phyloP scores from a whole-genome alignment of 139 green algal genomes.

The Marvania coccoides region DNA sequence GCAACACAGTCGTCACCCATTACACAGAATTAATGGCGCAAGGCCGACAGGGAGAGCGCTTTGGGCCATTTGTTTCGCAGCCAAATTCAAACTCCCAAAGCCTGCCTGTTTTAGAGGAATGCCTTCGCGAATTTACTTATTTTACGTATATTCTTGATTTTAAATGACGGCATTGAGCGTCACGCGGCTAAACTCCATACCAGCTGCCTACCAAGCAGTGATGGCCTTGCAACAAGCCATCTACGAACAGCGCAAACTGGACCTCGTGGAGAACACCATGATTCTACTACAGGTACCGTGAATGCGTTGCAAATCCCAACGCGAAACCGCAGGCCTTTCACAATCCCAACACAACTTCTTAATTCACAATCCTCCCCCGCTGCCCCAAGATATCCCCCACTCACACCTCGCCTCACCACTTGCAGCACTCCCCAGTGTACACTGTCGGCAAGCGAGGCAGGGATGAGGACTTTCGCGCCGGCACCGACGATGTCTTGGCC shows the following conservation, averaged over 20 bases:
- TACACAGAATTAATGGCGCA: too few relatives aligned
- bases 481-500: not conserved
- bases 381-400: not conserved
- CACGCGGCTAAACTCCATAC: conserved; percentile 8
- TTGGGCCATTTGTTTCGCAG: too few relatives aligned
- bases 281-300: conserved; percentile 45
- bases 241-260: conserved; percentile 10
- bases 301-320: too few relatives aligned
- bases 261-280: conserved; percentile 40
- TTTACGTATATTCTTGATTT: too few relatives aligned
- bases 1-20: too few relatives aligned
- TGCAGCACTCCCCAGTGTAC: conserved; percentile 72
- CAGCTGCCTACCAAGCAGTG: conserved; percentile 11
- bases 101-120: too few relatives aligned
- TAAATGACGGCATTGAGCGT: conserved; percentile 14
- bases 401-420: not conserved
- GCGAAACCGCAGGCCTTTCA: too few relatives aligned
- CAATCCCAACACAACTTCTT: too few relatives aligned
- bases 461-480: conserved; percentile 39
- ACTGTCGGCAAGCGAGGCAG: conserved; percentile 81
- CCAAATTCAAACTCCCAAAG: too few relatives aligned
- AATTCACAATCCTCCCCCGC: too few relatives aligned
- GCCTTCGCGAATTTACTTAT: too few relatives aligned
- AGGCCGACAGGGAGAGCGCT: too few relatives aligned
- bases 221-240: conserved; percentile 35